These are phyloP conservation scores for Tillandsia fasciculata DNA, from an alignment of 176 grass and related monocot species.

Conservation along the genomic window DNA sequence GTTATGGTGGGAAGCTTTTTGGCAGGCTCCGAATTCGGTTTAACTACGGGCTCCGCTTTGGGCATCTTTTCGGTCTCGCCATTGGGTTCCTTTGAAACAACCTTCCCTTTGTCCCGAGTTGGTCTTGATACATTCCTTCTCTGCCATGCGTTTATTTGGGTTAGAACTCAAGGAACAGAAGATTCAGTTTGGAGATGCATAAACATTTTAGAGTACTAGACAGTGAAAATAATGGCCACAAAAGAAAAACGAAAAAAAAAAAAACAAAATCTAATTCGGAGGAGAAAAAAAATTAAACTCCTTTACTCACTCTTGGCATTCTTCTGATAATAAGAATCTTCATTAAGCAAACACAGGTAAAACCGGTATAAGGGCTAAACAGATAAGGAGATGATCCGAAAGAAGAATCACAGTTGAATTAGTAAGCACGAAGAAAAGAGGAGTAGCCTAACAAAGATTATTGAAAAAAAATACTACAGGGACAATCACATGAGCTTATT, in stretches of 20 bases:
- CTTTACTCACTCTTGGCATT: too few relatives aligned
- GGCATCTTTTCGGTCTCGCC: too few relatives aligned
- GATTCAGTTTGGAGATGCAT: not conserved
- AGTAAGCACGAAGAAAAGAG: not conserved
- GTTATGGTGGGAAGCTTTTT: conserved; percentile 42
- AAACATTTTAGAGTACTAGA: not conserved
- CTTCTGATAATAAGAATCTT: too few relatives aligned
- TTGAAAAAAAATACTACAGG: not conserved
- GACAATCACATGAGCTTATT: not conserved
- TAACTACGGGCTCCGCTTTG: too few relatives aligned
- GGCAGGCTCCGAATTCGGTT: conserved; percentile 30
- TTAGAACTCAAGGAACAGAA: not conserved
- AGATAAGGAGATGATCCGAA: not conserved
- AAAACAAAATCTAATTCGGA: too few relatives aligned
- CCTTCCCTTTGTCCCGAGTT: not conserved
- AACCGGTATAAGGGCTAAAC: too few relatives aligned
- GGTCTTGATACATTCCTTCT: not conserved
- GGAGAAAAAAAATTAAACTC: too few relatives aligned
- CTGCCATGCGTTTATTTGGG: not conserved
- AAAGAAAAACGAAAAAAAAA: too few relatives aligned
- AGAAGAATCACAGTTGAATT: not conserved
- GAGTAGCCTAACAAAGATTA: not conserved
- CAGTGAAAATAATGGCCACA: not conserved
- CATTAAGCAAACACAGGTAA: too few relatives aligned
- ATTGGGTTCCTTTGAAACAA: not conserved